Base-by-base conservation (phyloP, 352 stramenopile genomes). In the Pythium phragmiticola region DNA sequence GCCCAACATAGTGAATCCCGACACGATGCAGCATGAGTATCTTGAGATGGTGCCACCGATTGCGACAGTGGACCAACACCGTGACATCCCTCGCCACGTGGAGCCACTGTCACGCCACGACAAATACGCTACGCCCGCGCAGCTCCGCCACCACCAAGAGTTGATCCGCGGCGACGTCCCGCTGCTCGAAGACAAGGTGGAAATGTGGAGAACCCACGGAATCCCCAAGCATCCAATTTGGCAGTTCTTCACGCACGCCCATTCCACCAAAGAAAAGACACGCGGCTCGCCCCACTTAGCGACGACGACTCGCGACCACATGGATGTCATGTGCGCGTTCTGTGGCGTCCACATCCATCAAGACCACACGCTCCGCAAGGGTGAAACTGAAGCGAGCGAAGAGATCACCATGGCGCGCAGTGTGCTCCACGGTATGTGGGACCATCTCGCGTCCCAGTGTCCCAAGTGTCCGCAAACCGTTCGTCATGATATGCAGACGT, bases 401-500 rank as follows among this genome's bases (percentile, higher is more conserved):
- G 39, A 58, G 8, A 57, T 66, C 52, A 23, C 28, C 3, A 19
- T 66, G 43, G 41, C 57, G 11, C 53, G 58, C 12, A 50, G 26
- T 34, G 41, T 59, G 47, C 30, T 71, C 33, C 63, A 65, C 28
- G 36, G 49, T 19, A 63, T 66, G 64, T 60, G 46, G 57, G 42
- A 56, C 16, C 64, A 71, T 49, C 64, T 71, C 19, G 41, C 28
- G 4, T 23, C 39, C 12, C 11, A 48, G 5, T 71, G 64, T 23
- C 14, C 19, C 0, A 14, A 42, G 1, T 71, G 64, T 28, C 33
- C 64, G 1, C 13, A 50, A 7, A 51, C 50, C n/a, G 52, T 63
- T 3, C 58, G 46, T 23, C 51, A 52, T 14, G 51, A 71, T 17
- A 66, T 71, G 64, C 54, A 63, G 57, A 48, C 45, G 36, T 66